A percentile compares a stretch with the other conserved stretches of the same genome.
Evolutionary conservation across 257 asterid genomes (phyloP).

Genomic region (Capsicum baccatum): DNA sequence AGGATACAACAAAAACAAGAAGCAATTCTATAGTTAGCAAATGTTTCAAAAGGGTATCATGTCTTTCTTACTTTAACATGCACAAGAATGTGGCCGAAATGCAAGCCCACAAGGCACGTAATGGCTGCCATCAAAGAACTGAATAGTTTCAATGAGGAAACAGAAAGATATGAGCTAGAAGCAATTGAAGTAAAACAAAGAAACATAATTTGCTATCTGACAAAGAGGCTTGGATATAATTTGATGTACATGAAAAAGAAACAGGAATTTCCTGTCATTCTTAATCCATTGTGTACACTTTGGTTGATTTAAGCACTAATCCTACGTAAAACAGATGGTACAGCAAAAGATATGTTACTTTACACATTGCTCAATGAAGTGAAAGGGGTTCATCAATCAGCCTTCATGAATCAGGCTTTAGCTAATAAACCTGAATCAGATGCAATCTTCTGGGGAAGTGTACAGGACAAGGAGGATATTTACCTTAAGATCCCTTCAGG

Average conservation of each 20-base stretch:
- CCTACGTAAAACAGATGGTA: conserved; percentile 14
- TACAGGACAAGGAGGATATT: conserved; percentile 25
- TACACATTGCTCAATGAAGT: conserved; percentile 9
- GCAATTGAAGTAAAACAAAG: conserved; percentile 21
- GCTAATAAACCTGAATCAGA: conserved; percentile 15
- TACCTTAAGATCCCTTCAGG: conserved; percentile 95
- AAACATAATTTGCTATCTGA: conserved; percentile 12
- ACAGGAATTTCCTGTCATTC: conserved; percentile 19
- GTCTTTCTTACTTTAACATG: conserved; percentile 61
- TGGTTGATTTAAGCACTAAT: conserved; percentile 18
- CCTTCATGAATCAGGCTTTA: conserved; percentile 13
- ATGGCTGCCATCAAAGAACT: conserved; percentile 92
- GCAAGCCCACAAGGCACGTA: conserved; percentile 83
- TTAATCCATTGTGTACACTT: not conserved
- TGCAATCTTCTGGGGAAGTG: conserved; percentile 5
- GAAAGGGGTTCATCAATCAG: not conserved
- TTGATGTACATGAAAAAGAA: conserved; percentile 8
- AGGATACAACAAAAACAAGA: conserved; percentile 23
- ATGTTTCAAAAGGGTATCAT: conserved; percentile 33
- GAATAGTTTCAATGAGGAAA: conserved; percentile 40
- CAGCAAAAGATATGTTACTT: not conserved
- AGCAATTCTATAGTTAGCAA: conserved; percentile 28
- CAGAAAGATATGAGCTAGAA: conserved; percentile 27
- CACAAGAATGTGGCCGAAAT: conserved; percentile 82
- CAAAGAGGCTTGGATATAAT: not conserved